Evolutionary conservation across 306 rosid species (phyloP).

Genomic region (Sicyos edulis): DNA sequence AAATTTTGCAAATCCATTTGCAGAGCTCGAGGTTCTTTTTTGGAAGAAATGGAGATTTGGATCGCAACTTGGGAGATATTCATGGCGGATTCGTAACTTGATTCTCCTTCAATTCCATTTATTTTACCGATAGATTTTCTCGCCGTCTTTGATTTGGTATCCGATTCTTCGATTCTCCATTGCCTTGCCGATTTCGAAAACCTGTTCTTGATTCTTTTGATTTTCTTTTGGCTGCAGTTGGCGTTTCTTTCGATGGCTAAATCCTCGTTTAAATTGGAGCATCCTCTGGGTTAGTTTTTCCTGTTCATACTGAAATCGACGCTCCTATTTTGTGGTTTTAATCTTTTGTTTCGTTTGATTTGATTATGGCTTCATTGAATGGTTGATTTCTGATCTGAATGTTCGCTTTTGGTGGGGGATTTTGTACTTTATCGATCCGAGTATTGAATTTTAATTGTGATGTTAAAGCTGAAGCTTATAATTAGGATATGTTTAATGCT

Average conservation of each 20-base stretch:
- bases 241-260: slow-evolving; percentile 30
- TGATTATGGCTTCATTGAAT: too few species aligned
- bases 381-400: too few species aligned
- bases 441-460: neutral
- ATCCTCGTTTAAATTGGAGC: slow-evolving; percentile 37
- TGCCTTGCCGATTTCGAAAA: neutral
- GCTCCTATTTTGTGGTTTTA: neutral
- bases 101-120: too few species aligned
- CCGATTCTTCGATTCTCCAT: neutral
- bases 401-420: too few species aligned
- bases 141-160: slow-evolving; percentile 12
- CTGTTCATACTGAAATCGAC: neutral
- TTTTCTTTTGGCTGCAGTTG: slow-evolving; percentile 19
- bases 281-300: slow-evolving; percentile 39
- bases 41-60: too few species aligned
- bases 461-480: neutral
- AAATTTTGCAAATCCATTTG: too few species aligned
- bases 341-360: too few species aligned
- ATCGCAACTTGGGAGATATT: too few species aligned
- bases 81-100: too few species aligned
- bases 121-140: too few species aligned
- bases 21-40: too few species aligned
- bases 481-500: neutral
- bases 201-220: neutral
- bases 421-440: neutral